A percentile compares a stretch with the other conserved stretches of the same genome.
These are phyloP conservation scores for Pestalotiopsis sp. DNA, from an alignment of 2,329 filamentous ascomycete genomes.

Conservation along the genomic window DNA sequence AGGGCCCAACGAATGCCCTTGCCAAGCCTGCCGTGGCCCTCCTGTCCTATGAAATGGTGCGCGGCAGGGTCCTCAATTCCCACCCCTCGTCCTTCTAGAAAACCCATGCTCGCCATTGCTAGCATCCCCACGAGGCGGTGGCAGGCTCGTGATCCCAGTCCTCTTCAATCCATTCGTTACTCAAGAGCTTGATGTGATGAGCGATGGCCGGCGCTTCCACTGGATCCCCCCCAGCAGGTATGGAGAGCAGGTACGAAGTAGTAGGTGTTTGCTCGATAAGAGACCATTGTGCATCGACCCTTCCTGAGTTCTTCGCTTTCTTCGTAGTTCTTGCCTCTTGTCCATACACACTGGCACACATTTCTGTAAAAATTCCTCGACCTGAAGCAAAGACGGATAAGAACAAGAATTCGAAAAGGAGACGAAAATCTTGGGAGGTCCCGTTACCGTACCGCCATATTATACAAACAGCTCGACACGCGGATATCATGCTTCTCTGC, in stretches of 20 bases:
- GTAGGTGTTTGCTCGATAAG: background rate
- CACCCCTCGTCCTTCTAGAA: background rate
- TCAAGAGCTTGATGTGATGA: background rate
- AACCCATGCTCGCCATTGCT: background rate
- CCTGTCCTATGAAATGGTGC: no score
- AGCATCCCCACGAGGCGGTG: background rate
- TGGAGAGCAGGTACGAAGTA: background rate
- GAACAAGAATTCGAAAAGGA: background rate
- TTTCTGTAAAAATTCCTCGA: background rate
- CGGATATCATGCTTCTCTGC: background rate
- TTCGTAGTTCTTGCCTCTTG: background rate
- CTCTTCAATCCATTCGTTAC: background rate
- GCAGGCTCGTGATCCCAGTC: background rate
- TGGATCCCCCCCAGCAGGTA: background rate
- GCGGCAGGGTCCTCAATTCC: background rate
- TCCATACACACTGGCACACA: background rate
- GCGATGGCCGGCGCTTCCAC: background rate
- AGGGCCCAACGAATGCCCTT: background rate
- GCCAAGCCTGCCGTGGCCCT: background rate
- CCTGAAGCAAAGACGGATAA: background rate
- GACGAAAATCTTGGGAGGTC: background rate
- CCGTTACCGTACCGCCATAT: background rate
- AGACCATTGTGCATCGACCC: background rate
- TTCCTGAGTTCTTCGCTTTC: background rate
- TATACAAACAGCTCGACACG: background rate